Evolutionary conservation across 257 asterid genomes (phyloP).

Genomic region (Penstemon eatonii): DNA sequence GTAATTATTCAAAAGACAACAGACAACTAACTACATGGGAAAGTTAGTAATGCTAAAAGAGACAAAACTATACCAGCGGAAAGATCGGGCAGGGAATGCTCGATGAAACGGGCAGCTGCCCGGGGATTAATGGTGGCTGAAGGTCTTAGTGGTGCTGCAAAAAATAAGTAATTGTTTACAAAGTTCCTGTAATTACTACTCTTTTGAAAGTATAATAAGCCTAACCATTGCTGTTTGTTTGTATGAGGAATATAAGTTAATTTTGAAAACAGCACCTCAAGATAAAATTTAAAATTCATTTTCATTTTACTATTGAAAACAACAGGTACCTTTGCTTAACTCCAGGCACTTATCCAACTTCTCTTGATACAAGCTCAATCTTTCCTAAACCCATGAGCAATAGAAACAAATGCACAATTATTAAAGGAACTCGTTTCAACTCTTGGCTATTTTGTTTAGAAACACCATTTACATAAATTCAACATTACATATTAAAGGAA

Average conservation of each 20-base stretch:
- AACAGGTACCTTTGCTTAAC: slow-evolving; percentile 63
- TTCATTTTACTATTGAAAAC: not conserved
- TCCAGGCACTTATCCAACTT: slow-evolving; percentile 69
- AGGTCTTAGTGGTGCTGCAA: slow-evolving; percentile 83
- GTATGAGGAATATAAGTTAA: too few species aligned
- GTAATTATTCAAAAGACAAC: slow-evolving; percentile 41
- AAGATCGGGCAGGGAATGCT: slow-evolving; percentile 93
- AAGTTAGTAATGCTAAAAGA: not conserved
- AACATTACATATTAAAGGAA: slow-evolving; percentile 7
- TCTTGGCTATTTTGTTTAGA: slow-evolving; percentile 1
- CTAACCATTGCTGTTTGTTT: too few species aligned
- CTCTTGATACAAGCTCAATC: slow-evolving; percentile 76
- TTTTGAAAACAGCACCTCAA: too few species aligned
- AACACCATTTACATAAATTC: slow-evolving; percentile 7
- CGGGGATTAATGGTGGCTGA: slow-evolving; percentile 69
- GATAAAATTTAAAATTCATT: too few species aligned
- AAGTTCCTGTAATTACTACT: slow-evolving; percentile 18
- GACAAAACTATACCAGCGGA: slow-evolving; percentile 55
- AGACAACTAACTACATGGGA: slow-evolving; percentile 2
- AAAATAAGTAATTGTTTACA: slow-evolving; percentile 22
- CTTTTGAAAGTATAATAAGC: not conserved
- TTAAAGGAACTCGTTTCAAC: slow-evolving; percentile 7
- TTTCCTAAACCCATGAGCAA: slow-evolving; percentile 54
- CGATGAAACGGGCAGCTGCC: slow-evolving; percentile 90
- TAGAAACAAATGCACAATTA: not conserved